Base-by-base conservation (phyloP, 805 yeast species). In the Lachancea sp. region DNA sequence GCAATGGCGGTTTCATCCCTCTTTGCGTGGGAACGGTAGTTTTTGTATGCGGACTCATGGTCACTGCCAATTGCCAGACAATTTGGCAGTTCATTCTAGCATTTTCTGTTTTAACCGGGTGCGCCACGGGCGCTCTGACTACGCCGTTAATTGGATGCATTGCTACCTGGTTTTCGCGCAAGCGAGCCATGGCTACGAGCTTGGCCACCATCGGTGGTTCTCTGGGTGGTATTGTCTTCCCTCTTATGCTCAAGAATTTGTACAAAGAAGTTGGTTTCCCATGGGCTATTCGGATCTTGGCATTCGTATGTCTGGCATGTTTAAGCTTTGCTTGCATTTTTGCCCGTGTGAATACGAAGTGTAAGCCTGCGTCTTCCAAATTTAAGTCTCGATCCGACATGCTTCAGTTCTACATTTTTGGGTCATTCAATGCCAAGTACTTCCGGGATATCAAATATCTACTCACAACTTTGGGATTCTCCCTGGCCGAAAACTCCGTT, bases 131-230 rank as follows among this genome's bases (percentile, higher is more conserved):
- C 1, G 61, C 79, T 24, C 65, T 80, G 24, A 71, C 77, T 62
- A 71, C 79, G 6, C 86, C 87, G 0, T 56, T 77, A 26, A 67
- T 81, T 2, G 73, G 83, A 5, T 77, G 75, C 13, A 69, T 80
- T 0, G 75, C 79, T 19, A 85, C 82, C 45, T 82, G 84, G 80
- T 82, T 81, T 55, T 61, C 67, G 28, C 62, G 59, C 24, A 78
- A 68, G 49, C 65, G 88, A 50, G 88, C 81, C 1, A 65, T 69
- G 44, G 81, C 79, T 1, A 63, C 69, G 11, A 72, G 77, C 17
- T 43, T 69, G 1, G 74, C 77, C 0, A 70, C 74, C 2, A 63
- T 69, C 41, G 80, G 80, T 15, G 80, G 80, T 2, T 72, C 78
- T 3, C 40, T 76, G 15, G 82, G 81, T 17, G 82, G 81, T 30